These are phyloP conservation scores for Karstenula rhodostoma DNA, from an alignment of 2,329 filamentous ascomycete genomes.

Conservation along the genomic window DNA sequence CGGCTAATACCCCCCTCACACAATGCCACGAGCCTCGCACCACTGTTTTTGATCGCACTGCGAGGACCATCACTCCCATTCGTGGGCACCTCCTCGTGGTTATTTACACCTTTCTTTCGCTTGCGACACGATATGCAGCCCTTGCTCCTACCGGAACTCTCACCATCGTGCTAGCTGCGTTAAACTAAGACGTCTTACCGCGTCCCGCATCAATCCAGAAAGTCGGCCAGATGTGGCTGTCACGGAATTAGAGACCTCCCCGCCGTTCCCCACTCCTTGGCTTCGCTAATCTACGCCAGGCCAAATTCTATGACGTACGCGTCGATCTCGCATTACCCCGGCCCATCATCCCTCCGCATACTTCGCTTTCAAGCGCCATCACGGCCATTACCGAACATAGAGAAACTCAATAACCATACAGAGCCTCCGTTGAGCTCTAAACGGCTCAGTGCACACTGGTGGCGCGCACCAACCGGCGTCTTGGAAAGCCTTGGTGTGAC, in stretches of 20 bases:
- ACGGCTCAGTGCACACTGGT: neutral
- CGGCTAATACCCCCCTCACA: constrained; percentile 71
- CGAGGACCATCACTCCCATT: neutral
- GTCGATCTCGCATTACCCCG: constrained; percentile 8
- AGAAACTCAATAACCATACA: neutral
- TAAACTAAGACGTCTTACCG: neutral
- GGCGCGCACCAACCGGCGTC: neutral
- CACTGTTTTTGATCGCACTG: constrained; percentile 71
- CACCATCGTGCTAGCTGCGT: neutral
- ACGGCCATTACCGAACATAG: neutral
- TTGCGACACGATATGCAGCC: constrained; percentile 6
- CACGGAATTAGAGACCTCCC: neutral
- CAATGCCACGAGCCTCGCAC: constrained; percentile 64
- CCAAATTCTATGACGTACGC: neutral
- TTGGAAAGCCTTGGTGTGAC: neutral
- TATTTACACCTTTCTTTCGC: constrained; percentile 3
- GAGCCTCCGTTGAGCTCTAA: neutral
- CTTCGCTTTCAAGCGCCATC: neutral
- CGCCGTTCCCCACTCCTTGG: neutral
- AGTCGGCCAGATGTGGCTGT: no score
- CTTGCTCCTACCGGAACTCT: neutral
- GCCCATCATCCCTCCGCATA: neutral
- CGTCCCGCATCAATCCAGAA: neutral
- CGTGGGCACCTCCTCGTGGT: neutral
- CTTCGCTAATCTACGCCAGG: neutral